phyloP scores from a whole-genome alignment of 441 rosid genomes.

The Corymbia citriodora region DNA sequence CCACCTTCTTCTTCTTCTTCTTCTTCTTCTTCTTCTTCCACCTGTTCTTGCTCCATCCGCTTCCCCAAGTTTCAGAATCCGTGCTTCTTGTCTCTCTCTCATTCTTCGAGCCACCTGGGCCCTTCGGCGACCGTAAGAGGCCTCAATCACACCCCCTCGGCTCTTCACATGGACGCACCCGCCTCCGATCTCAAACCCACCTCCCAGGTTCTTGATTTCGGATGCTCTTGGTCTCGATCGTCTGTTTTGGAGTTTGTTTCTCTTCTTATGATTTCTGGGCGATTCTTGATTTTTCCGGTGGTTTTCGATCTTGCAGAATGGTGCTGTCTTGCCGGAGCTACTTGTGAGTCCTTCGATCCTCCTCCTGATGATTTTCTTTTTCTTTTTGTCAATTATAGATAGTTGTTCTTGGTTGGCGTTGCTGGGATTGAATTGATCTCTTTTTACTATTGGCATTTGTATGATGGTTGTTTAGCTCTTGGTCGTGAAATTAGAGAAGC shows the following conservation, averaged over 20 bases:
- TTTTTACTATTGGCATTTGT: no score
- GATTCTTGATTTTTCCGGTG: background rate
- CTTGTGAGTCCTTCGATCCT: constrained; percentile 43
- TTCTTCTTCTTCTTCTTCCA: constrained; percentile 12
- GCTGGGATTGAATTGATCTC: background rate
- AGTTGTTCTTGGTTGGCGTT: background rate
- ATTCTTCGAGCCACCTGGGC: constrained; percentile 23
- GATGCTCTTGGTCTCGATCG: background rate
- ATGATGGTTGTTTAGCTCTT: background rate
- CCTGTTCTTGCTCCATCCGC: constrained; percentile 1
- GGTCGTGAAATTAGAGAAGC: background rate
- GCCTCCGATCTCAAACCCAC: constrained; percentile 34
- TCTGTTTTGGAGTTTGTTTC: background rate
- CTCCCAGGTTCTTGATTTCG: constrained; percentile 23
- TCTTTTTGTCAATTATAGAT: background rate
- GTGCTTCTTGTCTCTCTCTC: constrained; percentile 18
- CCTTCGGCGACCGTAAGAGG: constrained; percentile 23
- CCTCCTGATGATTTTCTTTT: background rate
- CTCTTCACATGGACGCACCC: constrained; percentile 51
- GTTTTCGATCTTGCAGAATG: constrained; percentile 40
- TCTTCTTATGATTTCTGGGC: background rate
- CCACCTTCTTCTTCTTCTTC: constrained; percentile 1
- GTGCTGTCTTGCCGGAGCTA: constrained; percentile 58
- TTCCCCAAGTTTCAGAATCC: constrained; percentile 27
- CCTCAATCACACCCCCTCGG: constrained; percentile 38